Percentiles rank a stretch among this genome's conserved stretches.
Conservation (phyloP, 1,284 basidiomycete genomes). For the Irpex sp. region DNA sequence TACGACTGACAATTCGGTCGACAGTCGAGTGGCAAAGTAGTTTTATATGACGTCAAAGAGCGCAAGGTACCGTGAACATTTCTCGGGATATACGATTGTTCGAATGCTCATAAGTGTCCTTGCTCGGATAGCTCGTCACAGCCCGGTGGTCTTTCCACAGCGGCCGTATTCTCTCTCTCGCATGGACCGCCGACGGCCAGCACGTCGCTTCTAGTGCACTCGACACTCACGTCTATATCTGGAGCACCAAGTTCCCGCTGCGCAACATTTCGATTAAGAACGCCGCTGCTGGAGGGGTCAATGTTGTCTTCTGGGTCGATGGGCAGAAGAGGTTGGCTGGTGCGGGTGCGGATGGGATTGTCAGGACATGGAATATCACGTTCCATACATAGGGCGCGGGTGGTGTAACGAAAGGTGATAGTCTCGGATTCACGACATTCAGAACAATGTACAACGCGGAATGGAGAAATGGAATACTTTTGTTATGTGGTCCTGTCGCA, state of each 20-base stretch:
- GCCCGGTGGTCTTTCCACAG: conserved; percentile 88
- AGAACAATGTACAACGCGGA: not conserved
- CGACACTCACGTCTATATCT: conserved; percentile 91
- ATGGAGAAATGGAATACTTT: not conserved
- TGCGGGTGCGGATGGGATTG: conserved; percentile 83
- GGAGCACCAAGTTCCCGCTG: conserved; percentile 75
- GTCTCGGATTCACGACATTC: too few relatives aligned
- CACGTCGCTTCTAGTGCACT: conserved; percentile 86
- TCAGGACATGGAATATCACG: conserved; percentile 71
- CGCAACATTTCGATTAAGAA: conserved; percentile 85
- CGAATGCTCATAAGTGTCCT: too few relatives aligned
- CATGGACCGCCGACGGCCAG: conserved; percentile 73
- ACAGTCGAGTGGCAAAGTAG: conserved; percentile 77
- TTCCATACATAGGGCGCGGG: conserved; percentile 37
- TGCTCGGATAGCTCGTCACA: conserved; percentile 39
- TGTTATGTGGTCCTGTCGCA: not conserved
- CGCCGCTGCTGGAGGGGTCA: conserved; percentile 79
- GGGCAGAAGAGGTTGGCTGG: conserved; percentile 55
- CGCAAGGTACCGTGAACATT: conserved; percentile 42
- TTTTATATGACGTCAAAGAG: conserved; percentile 71
- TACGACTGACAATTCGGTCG: not conserved
- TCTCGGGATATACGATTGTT: too few relatives aligned
- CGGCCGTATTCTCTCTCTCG: conserved; percentile 76
- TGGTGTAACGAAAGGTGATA: not conserved
- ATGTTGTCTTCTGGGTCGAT: conserved; percentile 78